phyloP scores from a whole-genome alignment of 257 asterid species.

The Nicotiana obtusifolia region DNA sequence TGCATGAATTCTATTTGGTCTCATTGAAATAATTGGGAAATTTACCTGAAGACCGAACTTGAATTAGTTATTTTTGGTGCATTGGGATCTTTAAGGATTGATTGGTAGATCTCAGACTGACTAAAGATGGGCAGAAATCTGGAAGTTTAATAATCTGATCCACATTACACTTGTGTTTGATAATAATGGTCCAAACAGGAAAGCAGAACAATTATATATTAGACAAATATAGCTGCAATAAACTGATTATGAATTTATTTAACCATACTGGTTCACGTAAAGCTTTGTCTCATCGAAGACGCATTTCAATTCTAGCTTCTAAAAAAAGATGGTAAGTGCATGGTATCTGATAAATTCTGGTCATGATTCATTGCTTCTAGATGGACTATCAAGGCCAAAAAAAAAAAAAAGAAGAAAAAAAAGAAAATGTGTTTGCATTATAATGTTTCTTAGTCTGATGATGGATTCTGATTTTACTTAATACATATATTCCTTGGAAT shows the following conservation, averaged over 20 bases:
- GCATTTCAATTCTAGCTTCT: neutral
- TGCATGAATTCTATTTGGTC: neutral
- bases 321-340: neutral
- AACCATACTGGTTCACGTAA: neutral
- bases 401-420: neutral
- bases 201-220: neutral
- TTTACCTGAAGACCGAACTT: neutral
- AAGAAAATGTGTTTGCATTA: neutral
- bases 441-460: constrained; percentile 3
- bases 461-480: neutral
- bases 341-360: neutral
- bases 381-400: neutral
- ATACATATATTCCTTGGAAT: neutral
- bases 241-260: neutral
- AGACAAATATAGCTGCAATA: neutral
- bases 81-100: neutral
- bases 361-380: neutral
- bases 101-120: neutral
- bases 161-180: neutral
- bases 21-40: neutral
- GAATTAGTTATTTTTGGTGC: neutral
- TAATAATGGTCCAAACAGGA: neutral
- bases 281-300: neutral
- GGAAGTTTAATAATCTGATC: neutral
- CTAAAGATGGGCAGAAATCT: neutral